Percentiles rank a stretch among this genome's conserved stretches.
These are phyloP conservation scores for Pleurotus citrinopileatus DNA, from an alignment of 768 basidiomycete species.

Conservation along the genomic window DNA sequence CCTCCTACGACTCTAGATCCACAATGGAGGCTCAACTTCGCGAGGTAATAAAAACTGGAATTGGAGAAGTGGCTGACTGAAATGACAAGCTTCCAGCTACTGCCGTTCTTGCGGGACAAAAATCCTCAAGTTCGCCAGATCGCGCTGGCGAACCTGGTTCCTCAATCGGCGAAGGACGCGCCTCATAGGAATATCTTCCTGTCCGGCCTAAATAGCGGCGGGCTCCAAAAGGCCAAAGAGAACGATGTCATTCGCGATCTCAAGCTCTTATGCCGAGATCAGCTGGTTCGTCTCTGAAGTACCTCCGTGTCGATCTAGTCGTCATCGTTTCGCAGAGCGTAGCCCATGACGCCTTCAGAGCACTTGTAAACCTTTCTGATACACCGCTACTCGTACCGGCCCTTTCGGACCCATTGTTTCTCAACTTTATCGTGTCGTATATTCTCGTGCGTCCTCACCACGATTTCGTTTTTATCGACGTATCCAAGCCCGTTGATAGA, in stretches of 20 bases:
- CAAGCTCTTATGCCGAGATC: constrained; percentile 86
- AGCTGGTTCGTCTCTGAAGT: constrained; percentile 49
- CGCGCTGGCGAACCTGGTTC: constrained; percentile 79
- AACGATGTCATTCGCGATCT: constrained; percentile 74
- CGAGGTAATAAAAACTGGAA: constrained; percentile 32
- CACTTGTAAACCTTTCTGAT: constrained; percentile 91
- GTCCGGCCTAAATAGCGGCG: constrained; percentile 51
- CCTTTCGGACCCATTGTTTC: constrained; percentile 70
- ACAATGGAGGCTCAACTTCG: constrained; percentile 48
- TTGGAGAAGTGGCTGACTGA: constrained; percentile 1
- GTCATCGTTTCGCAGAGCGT: constrained; percentile 52
- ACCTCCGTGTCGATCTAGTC: background rate
- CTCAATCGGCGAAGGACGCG: constrained; percentile 72
- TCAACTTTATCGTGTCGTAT: constrained; percentile 84
- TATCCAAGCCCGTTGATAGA: constrained; percentile 40
- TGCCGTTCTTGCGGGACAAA: constrained; percentile 80
- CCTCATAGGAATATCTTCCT: constrained; percentile 78
- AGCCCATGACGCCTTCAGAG: constrained; percentile 93
- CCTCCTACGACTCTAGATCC: too few species aligned
- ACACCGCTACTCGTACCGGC: constrained; percentile 63
- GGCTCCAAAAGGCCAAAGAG: constrained; percentile 58
- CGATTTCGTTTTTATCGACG: background rate
- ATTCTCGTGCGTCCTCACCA: constrained; percentile 65
- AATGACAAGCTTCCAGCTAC: constrained; percentile 46
- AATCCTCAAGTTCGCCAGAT: constrained; percentile 88